Base-by-base conservation (phyloP, 176 grass and related monocot species). In the Phoenix dactylifera region DNA sequence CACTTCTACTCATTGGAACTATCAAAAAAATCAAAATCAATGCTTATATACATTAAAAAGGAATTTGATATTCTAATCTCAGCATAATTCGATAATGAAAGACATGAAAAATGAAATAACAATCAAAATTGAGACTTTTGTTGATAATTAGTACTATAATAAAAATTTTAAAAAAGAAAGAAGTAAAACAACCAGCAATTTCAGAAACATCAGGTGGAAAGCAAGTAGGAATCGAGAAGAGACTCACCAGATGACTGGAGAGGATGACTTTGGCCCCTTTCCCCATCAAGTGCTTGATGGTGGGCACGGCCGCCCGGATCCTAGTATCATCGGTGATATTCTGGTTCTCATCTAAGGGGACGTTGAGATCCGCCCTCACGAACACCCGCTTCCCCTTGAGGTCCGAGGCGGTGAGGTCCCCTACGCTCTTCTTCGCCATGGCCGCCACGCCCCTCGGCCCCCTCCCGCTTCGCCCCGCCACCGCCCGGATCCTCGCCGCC, bases 301-400 rank as follows among this genome's bases (percentile, higher is more conserved):
- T 88, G 59, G 85, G 85, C 30, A 88, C 39, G 22, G 85, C 80
- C 39, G 85, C 85, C 54, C 85, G 72, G 80, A 88, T 59, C 51
- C 85, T 80, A 54, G 85, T 88, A 58, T 88, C 85, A 49, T 88
- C 80, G 54, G 85, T 88, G 68, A 88, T 83, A 68, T 77, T 88
- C 63, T 79, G 80, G 60, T 62, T 68, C 35, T 83, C 85, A 64
- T 88, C 85, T 55, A 88, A 80, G 22, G 85, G 85, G 32, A 88
- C 80, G 68, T 88, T 88, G 72, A 88, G 72, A 80, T 88, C 85
- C 20, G 72, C 80, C 39, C 85, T 67, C 58, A 88, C 76, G 80
- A 88, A 69, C 22, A 88, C 80, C 64, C 76, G 73, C 76, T 88
- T 88, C 59, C 85, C 80, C 59, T 83, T 81, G 68, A 88, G 85